Conservation (phyloP, 352 stramenopile species). For the Globisporangium nunn region DNA sequence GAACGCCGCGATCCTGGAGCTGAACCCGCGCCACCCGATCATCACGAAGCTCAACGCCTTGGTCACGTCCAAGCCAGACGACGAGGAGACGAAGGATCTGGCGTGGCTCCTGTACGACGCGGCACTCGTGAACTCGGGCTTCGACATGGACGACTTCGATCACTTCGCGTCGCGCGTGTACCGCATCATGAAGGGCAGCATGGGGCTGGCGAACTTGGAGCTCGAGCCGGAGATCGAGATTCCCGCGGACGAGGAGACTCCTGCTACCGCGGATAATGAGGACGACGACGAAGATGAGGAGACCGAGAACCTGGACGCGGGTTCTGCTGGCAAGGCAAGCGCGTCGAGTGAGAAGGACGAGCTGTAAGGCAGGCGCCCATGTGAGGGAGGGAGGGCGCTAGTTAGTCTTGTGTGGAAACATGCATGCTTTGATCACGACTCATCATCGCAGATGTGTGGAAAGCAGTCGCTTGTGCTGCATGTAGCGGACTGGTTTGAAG, state of each 20-base stretch:
- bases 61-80: constrained; percentile 52
- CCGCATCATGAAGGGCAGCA: constrained; percentile 89
- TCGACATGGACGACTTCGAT: constrained; percentile 91
- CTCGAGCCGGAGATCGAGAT: constrained; percentile 95
- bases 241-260: constrained; percentile 39
- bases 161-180: constrained; percentile 92
- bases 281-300: constrained; percentile 46
- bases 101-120: constrained; percentile 98
- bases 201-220: constrained; percentile 88
- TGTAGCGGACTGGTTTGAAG: too few relatives aligned
- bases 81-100: constrained; percentile 89
- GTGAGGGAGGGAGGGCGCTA: background rate
- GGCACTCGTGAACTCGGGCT: constrained; percentile 96
- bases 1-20: constrained; percentile 93
- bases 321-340: constrained; percentile 13
- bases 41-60: constrained; percentile 92
- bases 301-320: constrained; percentile 21
- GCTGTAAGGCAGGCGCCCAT: constrained; percentile 24
- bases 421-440: background rate
- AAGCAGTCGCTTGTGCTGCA: background rate
- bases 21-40: constrained; percentile 99
- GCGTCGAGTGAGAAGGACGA: constrained; percentile 60
- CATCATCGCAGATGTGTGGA: too few relatives aligned
- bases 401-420: too few relatives aligned
- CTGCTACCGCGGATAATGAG: constrained; percentile 5